Evolutionary conservation across 192 early-diverging fungal species (phyloP), one percentile per base, ranked within the genome.

Genomic region (Coemansia pectinata): DNA sequence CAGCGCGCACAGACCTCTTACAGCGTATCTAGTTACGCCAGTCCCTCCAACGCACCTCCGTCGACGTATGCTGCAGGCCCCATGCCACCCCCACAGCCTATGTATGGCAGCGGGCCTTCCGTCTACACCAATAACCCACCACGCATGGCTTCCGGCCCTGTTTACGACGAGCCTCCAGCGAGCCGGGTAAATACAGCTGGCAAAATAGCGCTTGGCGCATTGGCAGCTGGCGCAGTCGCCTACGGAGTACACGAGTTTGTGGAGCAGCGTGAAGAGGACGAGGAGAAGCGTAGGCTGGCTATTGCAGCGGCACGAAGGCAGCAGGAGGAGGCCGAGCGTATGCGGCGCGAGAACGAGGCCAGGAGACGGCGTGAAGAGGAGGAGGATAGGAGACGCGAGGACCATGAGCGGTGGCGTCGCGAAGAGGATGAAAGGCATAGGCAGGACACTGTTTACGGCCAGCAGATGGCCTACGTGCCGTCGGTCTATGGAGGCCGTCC

Each of bases 181-280:
- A 69, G 44, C 59, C 67, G 73, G 36, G 50, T 72, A 42, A 70
- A 65, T 27, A 70, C 62, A 0, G 79, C 71, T 5, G 79, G 79
- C 27, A 76, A 76, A 31, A 17, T 66, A 1, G 73, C 74, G 1
- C 59, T 74, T 15, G 80, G 80, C 29, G 73, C 74, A 5, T 40
- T 83, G 12, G 80, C 80, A 2, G 76, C 73, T 4, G 76, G 75
- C 1, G 80, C 75, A 0, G 65, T 83, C 1, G 80, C 76, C 27
- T 83, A 83, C 41, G 80, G 80, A 33, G 72, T 83, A 34, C 80
- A 78, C 50, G 72, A 69, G 48, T 44, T 70, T n/a, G 42, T 72
- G 8, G 74, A 76, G 40, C 29, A 55, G 41, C 63, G 66, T 3
- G 63, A 65, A 3, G 65, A 75, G n/a, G 44, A 44, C 12, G 69